These are phyloP conservation scores for Boletus smithii DNA, from an alignment of 1,284 basidiomycete genomes.

Conservation along the genomic window DNA sequence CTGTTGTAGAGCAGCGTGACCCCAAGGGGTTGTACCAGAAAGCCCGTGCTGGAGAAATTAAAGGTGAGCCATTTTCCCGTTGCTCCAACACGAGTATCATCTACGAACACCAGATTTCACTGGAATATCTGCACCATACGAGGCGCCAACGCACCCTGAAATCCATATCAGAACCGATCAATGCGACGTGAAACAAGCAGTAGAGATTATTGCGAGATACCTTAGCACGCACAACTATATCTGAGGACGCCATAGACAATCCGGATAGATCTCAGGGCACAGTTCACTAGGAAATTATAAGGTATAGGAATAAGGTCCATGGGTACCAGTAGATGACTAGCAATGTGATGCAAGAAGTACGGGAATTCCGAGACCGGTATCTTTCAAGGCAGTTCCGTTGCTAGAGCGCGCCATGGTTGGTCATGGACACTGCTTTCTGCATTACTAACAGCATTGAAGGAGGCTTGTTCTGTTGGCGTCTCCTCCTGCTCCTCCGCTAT, in stretches of 20 bases:
- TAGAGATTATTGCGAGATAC: constrained; percentile 81
- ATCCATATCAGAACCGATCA: constrained; percentile 91
- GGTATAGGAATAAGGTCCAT: constrained; percentile 12
- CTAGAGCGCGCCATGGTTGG: constrained; percentile 12
- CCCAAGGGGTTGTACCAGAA: constrained; percentile 99
- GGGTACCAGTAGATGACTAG: constrained; percentile 24
- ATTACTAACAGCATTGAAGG: constrained; percentile 15
- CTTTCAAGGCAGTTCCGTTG: constrained; percentile 20
- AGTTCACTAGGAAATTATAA: constrained; percentile 15
- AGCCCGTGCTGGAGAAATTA: constrained; percentile 93
- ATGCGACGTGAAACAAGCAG: constrained; percentile 75
- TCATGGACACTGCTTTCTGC: constrained; percentile 10
- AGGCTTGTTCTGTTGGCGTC: constrained; percentile 21
- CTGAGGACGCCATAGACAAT: constrained; percentile 26
- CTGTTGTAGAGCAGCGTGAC: constrained; percentile 88
- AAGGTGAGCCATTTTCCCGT: constrained; percentile 53
- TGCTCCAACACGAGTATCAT: constrained; percentile 11
- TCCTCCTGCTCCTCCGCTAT: constrained; percentile 61
- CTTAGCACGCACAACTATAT: constrained; percentile 64
- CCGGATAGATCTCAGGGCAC: constrained; percentile 13
- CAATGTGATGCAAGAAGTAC: constrained; percentile 10
- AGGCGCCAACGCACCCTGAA: constrained; percentile 83
- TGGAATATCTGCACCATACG: constrained; percentile 96
- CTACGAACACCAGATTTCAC: constrained; percentile 76
- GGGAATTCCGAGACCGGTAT: constrained; percentile 1